Evolutionary conservation across 495 filamentous ascomycete genomes (phyloP), one percentile per base, ranked within the genome.

Genomic region (Ascodesmis nigricans): DNA sequence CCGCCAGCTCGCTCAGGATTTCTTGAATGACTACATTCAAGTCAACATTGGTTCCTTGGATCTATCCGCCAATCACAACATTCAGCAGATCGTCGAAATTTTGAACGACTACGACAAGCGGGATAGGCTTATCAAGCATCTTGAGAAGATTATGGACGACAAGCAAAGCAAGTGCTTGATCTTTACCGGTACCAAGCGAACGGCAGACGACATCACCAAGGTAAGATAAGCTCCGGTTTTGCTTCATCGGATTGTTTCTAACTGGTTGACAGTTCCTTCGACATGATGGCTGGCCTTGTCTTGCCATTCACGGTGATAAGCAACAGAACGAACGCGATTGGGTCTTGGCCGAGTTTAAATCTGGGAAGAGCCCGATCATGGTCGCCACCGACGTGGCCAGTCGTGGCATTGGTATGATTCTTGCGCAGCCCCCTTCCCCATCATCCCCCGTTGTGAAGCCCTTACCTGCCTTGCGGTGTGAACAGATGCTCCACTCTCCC

Each of bases 311-410:
- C 64, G 87, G 87, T 50, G 87, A 97, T 67, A 97, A 97, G 64
- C 83, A 92, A 51, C 87, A 97, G 55, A 90, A 93, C 54, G 87
- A 97, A 60, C 82, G 87, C 62, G 87, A 97, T 62, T 97, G 87
- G 87, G 87, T 97, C 47, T 64, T 97, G 55, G 91, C 93, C 54
- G 87, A 97, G 56, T 97, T 97, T 68, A 97, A 95, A 72, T 81
- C 80, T 45, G 83, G 87, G 60, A 71, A 76, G 56, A 80, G 76
- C 51, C 82, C 83, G 28, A 78, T 97, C 55, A 90, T 97, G 66
- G 87, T 97, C 55, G 87, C 87, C 52, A 97, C 87, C 33, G 87
- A 97, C 61, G 87, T 97, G 47, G 87, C 87, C 52, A 92, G 90
- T 40, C 78, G 87, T 67, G 87, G 87, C 71, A 97, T 97, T 65